Evolutionary conservation across 257 asterid genomes (phyloP).

Genomic region (Solanum phureja): DNA sequence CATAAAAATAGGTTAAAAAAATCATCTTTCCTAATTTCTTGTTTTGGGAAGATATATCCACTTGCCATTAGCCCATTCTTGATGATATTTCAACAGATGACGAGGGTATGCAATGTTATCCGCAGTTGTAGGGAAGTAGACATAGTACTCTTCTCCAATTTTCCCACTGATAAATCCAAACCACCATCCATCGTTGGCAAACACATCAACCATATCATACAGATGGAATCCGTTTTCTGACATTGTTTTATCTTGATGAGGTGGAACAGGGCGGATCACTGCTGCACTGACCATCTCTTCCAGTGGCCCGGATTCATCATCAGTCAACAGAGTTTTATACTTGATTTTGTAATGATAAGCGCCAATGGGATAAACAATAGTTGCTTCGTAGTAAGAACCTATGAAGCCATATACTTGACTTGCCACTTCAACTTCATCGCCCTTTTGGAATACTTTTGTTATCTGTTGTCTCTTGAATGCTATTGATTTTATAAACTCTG

Average conservation of each 20-base stretch:
- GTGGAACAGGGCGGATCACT: background rate
- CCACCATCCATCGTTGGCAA: constrained; percentile 13
- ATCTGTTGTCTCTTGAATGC: background rate
- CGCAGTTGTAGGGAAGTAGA: constrained; percentile 3
- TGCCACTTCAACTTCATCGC: background rate
- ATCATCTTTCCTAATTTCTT: no score
- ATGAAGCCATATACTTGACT: background rate
- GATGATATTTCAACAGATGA: background rate
- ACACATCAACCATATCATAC: background rate
- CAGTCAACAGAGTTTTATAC: background rate
- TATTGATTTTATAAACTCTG: background rate
- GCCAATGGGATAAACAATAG: background rate
- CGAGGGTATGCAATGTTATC: constrained; percentile 2
- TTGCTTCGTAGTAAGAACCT: background rate
- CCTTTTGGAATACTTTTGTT: background rate
- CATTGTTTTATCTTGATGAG: background rate
- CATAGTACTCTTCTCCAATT: background rate
- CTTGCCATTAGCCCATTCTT: background rate
- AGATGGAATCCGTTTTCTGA: background rate
- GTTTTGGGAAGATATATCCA: background rate
- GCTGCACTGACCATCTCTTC: background rate
- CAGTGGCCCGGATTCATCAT: background rate
- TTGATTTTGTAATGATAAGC: background rate
- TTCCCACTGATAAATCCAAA: background rate
- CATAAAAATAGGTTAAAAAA: background rate